phyloP scores from a whole-genome alignment of 352 stramenopile species.

The Phytophthora cactorum region DNA sequence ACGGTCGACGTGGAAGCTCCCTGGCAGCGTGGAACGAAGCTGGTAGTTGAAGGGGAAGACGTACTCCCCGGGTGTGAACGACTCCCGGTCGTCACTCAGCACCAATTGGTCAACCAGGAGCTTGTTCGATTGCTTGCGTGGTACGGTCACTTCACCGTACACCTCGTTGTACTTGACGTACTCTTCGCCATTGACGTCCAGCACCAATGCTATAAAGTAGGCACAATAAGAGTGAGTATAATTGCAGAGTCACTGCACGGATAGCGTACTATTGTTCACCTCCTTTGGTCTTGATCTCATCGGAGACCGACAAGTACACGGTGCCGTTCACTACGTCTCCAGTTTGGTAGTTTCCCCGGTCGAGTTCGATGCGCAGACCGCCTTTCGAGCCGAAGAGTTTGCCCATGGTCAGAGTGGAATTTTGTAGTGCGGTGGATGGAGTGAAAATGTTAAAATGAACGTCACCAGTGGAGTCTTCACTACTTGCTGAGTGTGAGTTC shows the following conservation, averaged over 20 bases:
- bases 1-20: constrained; percentile 29
- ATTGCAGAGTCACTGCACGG: background rate
- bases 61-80: constrained; percentile 50
- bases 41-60: constrained; percentile 39
- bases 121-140: constrained; percentile 19
- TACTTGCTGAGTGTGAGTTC: background rate
- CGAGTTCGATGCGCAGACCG: constrained; percentile 32
- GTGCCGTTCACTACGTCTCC: constrained; percentile 34
- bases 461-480: background rate
- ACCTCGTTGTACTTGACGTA: constrained; percentile 38
- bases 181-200: constrained; percentile 34
- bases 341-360: constrained; percentile 24
- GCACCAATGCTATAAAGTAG: constrained; percentile 19
- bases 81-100: constrained; percentile 44
- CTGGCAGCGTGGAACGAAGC: constrained; percentile 19
- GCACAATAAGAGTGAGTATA: constrained; percentile 5
- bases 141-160: constrained; percentile 22
- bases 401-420: constrained; percentile 12
- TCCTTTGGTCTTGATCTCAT: constrained; percentile 37
- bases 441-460: constrained; percentile 25
- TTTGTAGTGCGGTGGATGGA: background rate
- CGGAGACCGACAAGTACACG: constrained; percentile 31
- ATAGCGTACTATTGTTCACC: background rate
- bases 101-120: constrained; percentile 42
- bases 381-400: constrained; percentile 36